Evolutionary conservation across 768 basidiomycete genomes (phyloP).

Genomic region (Pulveroboletus sp.): DNA sequence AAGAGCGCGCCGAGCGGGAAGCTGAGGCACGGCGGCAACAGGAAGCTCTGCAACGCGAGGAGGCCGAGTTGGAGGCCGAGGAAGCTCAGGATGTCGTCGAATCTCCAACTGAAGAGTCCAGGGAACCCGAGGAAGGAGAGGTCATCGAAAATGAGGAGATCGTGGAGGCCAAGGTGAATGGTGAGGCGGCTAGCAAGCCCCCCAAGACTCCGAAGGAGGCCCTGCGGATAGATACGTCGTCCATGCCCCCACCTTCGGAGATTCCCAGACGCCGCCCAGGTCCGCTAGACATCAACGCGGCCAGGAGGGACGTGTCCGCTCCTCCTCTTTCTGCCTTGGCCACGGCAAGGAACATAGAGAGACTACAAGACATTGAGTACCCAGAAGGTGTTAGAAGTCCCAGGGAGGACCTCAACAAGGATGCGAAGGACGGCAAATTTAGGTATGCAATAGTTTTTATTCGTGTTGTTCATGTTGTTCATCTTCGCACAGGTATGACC

Average conservation of each 20-base stretch:
- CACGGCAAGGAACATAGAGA: slow-evolving; percentile 81
- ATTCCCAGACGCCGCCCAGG: slow-evolving; percentile 55
- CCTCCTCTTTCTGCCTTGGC: slow-evolving; percentile 57
- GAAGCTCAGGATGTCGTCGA: slow-evolving; percentile 32
- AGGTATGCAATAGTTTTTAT: slow-evolving; percentile 54
- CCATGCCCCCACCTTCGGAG: slow-evolving; percentile 38
- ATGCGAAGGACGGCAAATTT: slow-evolving; percentile 85
- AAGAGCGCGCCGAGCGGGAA: slow-evolving; percentile 38
- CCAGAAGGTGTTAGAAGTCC: slow-evolving; percentile 84
- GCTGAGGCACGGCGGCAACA: slow-evolving; percentile 31
- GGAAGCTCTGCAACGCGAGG: slow-evolving; percentile 20
- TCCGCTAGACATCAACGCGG: slow-evolving; percentile 62
- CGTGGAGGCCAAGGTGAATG: slow-evolving; percentile 24
- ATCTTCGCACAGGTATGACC: slow-evolving; percentile 71
- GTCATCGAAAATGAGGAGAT: slow-evolving; percentile 33
- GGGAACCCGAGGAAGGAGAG: slow-evolving; percentile 41
- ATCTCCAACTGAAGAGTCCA: slow-evolving; percentile 42
- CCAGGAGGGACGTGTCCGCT: slow-evolving; percentile 39
- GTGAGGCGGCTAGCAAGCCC: slow-evolving; percentile 41
- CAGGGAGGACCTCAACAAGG: slow-evolving; percentile 75
- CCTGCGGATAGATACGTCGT: slow-evolving; percentile 64
- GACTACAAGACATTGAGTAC: slow-evolving; percentile 73
- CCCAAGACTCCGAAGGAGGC: slow-evolving; percentile 41
- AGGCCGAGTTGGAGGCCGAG: slow-evolving; percentile 34
- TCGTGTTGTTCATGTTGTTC: neutral